Percentiles rank a stretch among this genome's conserved stretches.
Evolutionary conservation across 208 protist species (phyloP).

Genomic region (Wallacemonas collosoma): DNA sequence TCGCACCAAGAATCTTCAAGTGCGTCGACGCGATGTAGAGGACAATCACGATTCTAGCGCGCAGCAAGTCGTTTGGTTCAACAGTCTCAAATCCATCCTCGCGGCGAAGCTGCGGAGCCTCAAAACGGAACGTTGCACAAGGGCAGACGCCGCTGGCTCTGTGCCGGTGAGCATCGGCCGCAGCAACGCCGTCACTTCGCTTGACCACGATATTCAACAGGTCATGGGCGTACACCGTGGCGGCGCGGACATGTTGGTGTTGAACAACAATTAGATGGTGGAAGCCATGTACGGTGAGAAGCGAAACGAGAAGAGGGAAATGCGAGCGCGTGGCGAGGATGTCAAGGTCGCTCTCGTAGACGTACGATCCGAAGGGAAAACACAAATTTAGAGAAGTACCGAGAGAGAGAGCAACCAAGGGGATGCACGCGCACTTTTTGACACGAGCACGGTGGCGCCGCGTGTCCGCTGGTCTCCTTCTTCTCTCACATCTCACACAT

Average conservation of each 20-base stretch:
- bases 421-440: no score
- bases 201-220: slow-evolving; percentile 60
- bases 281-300: neutral
- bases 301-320: no score
- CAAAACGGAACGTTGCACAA: slow-evolving; percentile 15
- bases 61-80: slow-evolving; percentile 88
- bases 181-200: slow-evolving; percentile 14
- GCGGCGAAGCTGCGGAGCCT: slow-evolving; percentile 61
- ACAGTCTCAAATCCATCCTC: slow-evolving; percentile 48
- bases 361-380: no score
- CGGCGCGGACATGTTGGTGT: slow-evolving; percentile 43
- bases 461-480: no score
- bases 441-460: no score
- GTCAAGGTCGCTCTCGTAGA: no score
- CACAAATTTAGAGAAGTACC: no score
- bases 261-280: slow-evolving; percentile 46
- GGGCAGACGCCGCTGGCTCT: slow-evolving; percentile 2
- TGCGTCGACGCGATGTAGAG: slow-evolving; percentile 76
- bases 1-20: slow-evolving; percentile 71
- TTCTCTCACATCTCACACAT: no score
- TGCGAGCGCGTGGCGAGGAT: no score
- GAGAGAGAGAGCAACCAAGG: no score
- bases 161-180: neutral
- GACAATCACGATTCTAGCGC: slow-evolving; percentile 79
- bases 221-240: slow-evolving; percentile 35